Percentiles rank a stretch among this genome's conserved stretches.
These are phyloP conservation scores for Bothriochloa decipiens DNA, from an alignment of 176 grass and related monocot species.

Conservation along the genomic window DNA sequence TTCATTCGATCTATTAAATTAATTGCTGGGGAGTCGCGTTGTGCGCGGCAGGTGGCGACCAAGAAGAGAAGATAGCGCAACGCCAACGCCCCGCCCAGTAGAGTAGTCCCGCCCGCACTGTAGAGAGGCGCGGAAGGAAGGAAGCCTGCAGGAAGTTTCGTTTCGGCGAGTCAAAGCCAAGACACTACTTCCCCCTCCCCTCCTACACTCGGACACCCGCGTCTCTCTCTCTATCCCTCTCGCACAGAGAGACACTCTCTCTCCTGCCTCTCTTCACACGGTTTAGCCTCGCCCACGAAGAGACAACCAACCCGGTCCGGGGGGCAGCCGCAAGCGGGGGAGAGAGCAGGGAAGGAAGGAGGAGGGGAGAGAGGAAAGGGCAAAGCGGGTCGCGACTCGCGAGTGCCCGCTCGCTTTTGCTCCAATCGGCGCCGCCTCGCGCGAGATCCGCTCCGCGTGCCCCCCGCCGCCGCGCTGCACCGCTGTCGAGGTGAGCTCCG, in stretches of 20 bases:
- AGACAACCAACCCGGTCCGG: constrained; percentile 41
- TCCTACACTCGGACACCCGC: neutral
- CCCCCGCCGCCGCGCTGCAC: constrained; percentile 19
- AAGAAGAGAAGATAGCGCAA: neutral
- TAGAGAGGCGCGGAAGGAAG: neutral
- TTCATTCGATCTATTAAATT: neutral
- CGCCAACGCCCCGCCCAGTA: neutral
- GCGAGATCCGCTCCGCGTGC: constrained; percentile 55
- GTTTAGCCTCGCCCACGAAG: constrained; percentile 48
- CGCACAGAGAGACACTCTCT: neutral
- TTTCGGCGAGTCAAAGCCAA: constrained; percentile 55
- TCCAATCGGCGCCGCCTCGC: constrained; percentile 32
- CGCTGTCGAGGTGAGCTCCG: constrained; percentile 46
- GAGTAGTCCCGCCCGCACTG: neutral
- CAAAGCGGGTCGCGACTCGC: neutral
- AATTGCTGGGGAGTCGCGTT: constrained; percentile 28
- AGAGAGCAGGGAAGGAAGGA: neutral
- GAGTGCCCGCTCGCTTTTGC: constrained; percentile 39
- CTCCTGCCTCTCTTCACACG: neutral
- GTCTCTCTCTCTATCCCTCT: neutral
- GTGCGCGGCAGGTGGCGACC: constrained; percentile 39
- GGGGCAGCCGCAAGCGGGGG: neutral
- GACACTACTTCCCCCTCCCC: neutral
- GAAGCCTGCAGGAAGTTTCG: constrained; percentile 43
- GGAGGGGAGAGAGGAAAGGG: neutral